A percentile compares a stretch with the other conserved stretches of the same genome.
phyloP scores from a whole-genome alignment of 2,329 filamentous ascomycete species.

The Paecilomyces dactylethromorphus region DNA sequence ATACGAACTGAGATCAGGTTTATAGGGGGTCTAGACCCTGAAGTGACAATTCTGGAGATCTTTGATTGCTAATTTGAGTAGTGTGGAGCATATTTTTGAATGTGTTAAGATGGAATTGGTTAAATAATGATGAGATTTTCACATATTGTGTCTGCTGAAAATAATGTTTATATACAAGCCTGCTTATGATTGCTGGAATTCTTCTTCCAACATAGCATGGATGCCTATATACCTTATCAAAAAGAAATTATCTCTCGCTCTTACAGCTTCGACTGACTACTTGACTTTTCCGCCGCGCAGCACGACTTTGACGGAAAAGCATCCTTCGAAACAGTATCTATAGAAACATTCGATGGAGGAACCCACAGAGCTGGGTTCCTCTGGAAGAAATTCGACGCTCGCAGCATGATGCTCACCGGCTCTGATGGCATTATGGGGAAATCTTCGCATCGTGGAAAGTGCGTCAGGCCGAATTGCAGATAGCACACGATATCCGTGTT shows the following conservation, averaged over 20 bases:
- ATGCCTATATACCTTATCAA: neutral
- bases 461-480: constrained; percentile 53
- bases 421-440: constrained; percentile 56
- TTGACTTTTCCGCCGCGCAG: neutral
- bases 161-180: neutral
- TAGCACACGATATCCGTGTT: constrained; percentile 53
- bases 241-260: neutral
- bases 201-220: neutral
- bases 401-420: constrained; percentile 50
- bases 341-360: constrained; percentile 26
- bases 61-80: neutral
- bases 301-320: constrained; percentile 12
- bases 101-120: neutral
- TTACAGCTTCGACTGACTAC: neutral
- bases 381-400: constrained; percentile 54
- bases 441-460: constrained; percentile 46
- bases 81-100: neutral
- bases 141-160: neutral
- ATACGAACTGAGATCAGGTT: too few species aligned
- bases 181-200: neutral
- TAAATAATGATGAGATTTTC: neutral
- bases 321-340: constrained; percentile 21
- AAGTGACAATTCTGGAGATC: neutral
- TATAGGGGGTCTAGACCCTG: too few species aligned
- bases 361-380: constrained; percentile 56